Evolutionary conservation across 2,329 filamentous ascomycete species (phyloP).

Genomic region (Alternaria brassicicola): DNA sequence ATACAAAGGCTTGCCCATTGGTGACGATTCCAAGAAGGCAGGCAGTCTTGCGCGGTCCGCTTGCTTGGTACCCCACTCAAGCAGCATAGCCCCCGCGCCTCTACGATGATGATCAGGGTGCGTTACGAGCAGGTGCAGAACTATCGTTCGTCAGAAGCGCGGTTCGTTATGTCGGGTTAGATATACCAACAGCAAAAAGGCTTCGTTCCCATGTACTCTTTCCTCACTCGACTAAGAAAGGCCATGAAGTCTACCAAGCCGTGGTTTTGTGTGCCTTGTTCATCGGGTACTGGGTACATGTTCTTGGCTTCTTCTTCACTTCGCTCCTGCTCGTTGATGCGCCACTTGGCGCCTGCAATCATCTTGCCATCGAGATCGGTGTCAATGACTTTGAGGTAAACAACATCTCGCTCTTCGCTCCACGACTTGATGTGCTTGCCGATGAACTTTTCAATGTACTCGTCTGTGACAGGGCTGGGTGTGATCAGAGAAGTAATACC

Average conservation of each 20-base stretch:
- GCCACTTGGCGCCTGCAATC: slow-evolving; percentile 47
- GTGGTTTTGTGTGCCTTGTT: slow-evolving; percentile 32
- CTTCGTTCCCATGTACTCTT: slow-evolving; percentile 42
- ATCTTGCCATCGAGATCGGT: slow-evolving; percentile 40
- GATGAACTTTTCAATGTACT: slow-evolving; percentile 24
- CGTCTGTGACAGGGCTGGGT: slow-evolving; percentile 24
- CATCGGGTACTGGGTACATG: slow-evolving; percentile 35
- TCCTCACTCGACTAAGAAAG: slow-evolving; percentile 34
- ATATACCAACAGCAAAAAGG: slow-evolving; percentile 42
- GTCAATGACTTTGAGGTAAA: slow-evolving; percentile 43
- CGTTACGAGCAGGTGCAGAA: slow-evolving; percentile 42
- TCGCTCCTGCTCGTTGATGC: slow-evolving; percentile 41
- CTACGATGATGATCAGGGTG: slow-evolving; percentile 50
- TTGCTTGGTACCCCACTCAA: slow-evolving; percentile 49
- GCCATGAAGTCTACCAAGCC: slow-evolving; percentile 38
- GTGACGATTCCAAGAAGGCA: slow-evolving; percentile 52
- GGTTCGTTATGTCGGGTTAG: background rate
- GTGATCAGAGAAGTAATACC: slow-evolving; percentile 36
- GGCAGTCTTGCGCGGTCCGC: slow-evolving; percentile 51
- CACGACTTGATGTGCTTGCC: slow-evolving; percentile 37
- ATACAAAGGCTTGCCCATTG: slow-evolving; percentile 51
- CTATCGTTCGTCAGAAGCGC: slow-evolving; percentile 16
- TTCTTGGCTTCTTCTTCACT: slow-evolving; percentile 40
- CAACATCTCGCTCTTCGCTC: slow-evolving; percentile 32
- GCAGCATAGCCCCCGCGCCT: slow-evolving; percentile 50